These are phyloP conservation scores for Corylus avellana DNA, from an alignment of 306 rosid species.

Conservation along the genomic window DNA sequence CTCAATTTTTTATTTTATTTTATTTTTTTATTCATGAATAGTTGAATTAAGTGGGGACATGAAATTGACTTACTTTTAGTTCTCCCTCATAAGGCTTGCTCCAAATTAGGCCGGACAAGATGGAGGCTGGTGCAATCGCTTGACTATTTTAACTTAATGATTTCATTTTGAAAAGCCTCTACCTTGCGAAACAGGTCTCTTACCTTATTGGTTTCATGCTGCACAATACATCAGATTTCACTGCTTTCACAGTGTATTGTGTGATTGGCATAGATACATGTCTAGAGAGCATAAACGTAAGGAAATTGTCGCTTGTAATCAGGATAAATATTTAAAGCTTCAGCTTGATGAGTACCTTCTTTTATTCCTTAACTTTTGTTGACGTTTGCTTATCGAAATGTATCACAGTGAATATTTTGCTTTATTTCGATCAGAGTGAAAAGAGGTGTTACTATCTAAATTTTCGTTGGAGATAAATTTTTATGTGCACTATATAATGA, in stretches of 20 bases:
- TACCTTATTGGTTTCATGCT: neutral
- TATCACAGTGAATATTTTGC: no score
- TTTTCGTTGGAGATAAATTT: slow-evolving; percentile 4
- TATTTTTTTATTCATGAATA: no score
- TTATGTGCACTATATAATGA: no score
- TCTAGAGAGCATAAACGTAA: neutral
- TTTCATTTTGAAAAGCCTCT: neutral
- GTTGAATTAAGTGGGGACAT: neutral
- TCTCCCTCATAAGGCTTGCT: neutral
- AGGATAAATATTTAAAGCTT: neutral
- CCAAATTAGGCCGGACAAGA: no score
- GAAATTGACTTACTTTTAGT: neutral
- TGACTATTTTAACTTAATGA: neutral
- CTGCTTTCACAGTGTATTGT: neutral
- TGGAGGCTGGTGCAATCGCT: neutral
- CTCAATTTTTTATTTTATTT: neutral
- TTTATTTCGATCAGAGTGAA: no score
- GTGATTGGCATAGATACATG: neutral
- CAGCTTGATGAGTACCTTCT: no score
- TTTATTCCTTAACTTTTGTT: no score
- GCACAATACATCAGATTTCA: neutral
- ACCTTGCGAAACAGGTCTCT: neutral
- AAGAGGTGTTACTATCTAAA: no score
- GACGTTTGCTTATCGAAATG: no score
- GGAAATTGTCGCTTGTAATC: neutral